A percentile compares a stretch with the other conserved stretches of the same genome.
Conservation (phyloP, 192 early-diverging fungal species). For the Coemansia sp. region DNA sequence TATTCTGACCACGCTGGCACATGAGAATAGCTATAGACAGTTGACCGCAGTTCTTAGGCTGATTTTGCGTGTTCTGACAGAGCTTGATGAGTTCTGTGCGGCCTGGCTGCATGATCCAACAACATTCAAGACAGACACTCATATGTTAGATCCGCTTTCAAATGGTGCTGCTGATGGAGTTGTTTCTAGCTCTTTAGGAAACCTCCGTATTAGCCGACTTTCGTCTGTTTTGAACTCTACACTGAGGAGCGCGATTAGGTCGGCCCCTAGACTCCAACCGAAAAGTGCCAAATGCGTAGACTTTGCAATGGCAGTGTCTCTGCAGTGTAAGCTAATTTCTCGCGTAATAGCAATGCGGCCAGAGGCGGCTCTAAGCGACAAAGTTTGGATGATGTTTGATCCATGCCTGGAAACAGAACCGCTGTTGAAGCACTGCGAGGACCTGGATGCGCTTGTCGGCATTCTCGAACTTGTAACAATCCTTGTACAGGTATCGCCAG, state of each 20-base stretch:
- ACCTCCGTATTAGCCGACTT: slow-evolving; percentile 12
- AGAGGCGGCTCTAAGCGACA: slow-evolving; percentile 14
- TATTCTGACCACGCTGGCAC: slow-evolving; percentile 1
- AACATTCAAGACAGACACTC: not conserved
- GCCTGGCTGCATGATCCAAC: slow-evolving; percentile 24
- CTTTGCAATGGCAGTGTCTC: slow-evolving; percentile 24
- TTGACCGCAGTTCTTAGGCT: slow-evolving; percentile 27
- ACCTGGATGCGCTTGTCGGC: slow-evolving; percentile 24
- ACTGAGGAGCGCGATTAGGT: slow-evolving; percentile 8
- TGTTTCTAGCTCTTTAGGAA: not conserved
- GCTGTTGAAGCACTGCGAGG: slow-evolving; percentile 13
- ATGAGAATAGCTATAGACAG: slow-evolving; percentile 13
- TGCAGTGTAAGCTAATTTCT: slow-evolving; percentile 19
- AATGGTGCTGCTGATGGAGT: not conserved
- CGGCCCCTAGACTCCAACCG: slow-evolving; percentile 6
- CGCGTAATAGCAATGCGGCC: slow-evolving; percentile 27
- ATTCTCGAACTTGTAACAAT: slow-evolving; percentile 31
- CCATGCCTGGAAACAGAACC: slow-evolving; percentile 13
- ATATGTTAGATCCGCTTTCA: not conserved
- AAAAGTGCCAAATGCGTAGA: not conserved
- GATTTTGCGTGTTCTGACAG: slow-evolving; percentile 17
- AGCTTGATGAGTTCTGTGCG: slow-evolving; percentile 18
- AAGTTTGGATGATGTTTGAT: slow-evolving; percentile 22
- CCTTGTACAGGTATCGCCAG: slow-evolving; percentile 27
- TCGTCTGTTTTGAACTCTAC: slow-evolving; percentile 1